These are phyloP conservation scores for Alternaria sp. DNA, from an alignment of 2,329 filamentous ascomycete species.

Conservation along the genomic window DNA sequence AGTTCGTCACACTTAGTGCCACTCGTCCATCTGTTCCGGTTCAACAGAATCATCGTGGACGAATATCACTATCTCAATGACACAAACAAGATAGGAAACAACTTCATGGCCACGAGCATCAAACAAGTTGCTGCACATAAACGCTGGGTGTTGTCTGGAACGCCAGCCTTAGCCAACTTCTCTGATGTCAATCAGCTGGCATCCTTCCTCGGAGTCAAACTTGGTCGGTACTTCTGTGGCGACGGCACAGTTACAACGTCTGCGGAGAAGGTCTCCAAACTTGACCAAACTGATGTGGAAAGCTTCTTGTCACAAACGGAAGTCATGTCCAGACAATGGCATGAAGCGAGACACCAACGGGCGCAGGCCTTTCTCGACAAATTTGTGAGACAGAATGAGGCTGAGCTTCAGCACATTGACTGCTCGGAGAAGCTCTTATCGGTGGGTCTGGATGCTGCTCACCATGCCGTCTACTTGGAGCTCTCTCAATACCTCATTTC, in stretches of 20 bases:
- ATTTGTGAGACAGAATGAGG: conserved; percentile 56
- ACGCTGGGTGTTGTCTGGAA: conserved; percentile 69
- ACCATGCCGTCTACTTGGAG: conserved; percentile 62
- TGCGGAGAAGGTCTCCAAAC: conserved; percentile 51
- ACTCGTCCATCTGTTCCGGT: conserved; percentile 66
- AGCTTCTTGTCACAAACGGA: conserved; percentile 61
- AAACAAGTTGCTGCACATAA: conserved; percentile 57
- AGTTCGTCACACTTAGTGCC: conserved; percentile 11
- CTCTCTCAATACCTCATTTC: conserved; percentile 61
- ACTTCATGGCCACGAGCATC: conserved; percentile 45
- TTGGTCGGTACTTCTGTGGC: conserved; percentile 62
- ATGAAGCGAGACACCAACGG: conserved; percentile 56
- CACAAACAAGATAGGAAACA: conserved; percentile 40
- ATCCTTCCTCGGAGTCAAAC: conserved; percentile 59
- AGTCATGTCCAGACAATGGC: conserved; percentile 59
- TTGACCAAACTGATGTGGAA: conserved; percentile 55
- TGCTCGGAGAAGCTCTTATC: conserved; percentile 54
- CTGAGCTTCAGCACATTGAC: conserved; percentile 46
- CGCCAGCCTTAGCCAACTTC: conserved; percentile 64
- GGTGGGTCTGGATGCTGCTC: conserved; percentile 54
- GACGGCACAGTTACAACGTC: conserved; percentile 52
- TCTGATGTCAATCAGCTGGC: conserved; percentile 66
- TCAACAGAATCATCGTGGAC: conserved; percentile 67
- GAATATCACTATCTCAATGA: conserved; percentile 66
- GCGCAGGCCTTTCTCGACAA: conserved; percentile 63